These are phyloP conservation scores for Fusarium pseudoanthophilum DNA, from an alignment of 2,329 filamentous ascomycete species.

Conservation along the genomic window DNA sequence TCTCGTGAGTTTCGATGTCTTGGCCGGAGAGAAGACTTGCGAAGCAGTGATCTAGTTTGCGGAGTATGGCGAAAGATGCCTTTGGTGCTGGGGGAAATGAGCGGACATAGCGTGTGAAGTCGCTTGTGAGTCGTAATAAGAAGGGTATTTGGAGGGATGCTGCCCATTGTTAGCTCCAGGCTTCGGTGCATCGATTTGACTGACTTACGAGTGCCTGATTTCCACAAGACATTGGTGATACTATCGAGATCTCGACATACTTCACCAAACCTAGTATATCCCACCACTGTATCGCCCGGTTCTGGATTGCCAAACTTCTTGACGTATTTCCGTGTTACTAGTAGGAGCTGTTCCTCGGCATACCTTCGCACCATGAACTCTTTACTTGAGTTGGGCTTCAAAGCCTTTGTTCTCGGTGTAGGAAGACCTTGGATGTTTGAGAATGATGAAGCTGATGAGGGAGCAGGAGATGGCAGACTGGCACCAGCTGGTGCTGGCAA, in stretches of 20 bases:
- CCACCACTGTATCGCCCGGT: slow-evolving; percentile 59
- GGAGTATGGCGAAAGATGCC: slow-evolving; percentile 76
- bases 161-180: slow-evolving; percentile 8
- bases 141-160: slow-evolving; percentile 79
- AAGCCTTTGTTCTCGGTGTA: slow-evolving; percentile 63
- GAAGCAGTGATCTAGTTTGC: slow-evolving; percentile 87
- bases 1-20: slow-evolving; percentile 72
- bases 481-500: slow-evolving; percentile 53
- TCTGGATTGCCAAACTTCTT: slow-evolving; percentile 65
- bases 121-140: slow-evolving; percentile 79
- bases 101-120: slow-evolving; percentile 76
- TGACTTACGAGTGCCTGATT: slow-evolving; percentile 82
- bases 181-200: rapidly evolving
- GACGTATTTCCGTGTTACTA: slow-evolving; percentile 67
- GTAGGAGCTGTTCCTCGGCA: slow-evolving; percentile 62
- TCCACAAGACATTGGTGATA: slow-evolving; percentile 85
- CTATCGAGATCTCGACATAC: slow-evolving; percentile 79
- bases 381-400: slow-evolving; percentile 67
- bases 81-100: slow-evolving; percentile 72
- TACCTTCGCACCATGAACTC: slow-evolving; percentile 70
- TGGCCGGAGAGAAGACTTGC: slow-evolving; percentile 76
- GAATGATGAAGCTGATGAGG: slow-evolving; percentile 59
- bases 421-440: slow-evolving; percentile 58
- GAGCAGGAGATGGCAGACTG: slow-evolving; percentile 65
- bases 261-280: slow-evolving; percentile 72